A percentile compares a stretch with the other conserved stretches of the same genome.
Evolutionary conservation across 768 basidiomycete species (phyloP).

Genomic region (Holtermanniella nyarrowii): DNA sequence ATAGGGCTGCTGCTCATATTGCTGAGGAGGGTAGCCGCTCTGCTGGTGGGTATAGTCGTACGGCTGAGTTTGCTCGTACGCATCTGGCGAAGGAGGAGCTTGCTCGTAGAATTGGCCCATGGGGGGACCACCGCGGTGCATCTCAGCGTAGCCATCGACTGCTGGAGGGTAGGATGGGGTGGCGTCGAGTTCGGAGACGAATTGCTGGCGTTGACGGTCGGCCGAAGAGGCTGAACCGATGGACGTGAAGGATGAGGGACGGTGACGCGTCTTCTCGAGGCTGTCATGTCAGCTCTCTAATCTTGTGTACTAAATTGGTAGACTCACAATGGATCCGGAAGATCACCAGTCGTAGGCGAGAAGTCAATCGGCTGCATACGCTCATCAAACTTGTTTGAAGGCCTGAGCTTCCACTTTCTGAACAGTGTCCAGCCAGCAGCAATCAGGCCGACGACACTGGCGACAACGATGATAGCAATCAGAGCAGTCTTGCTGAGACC

Average conservation of each 20-base stretch:
- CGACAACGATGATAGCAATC: constrained; percentile 35
- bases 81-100: neutral
- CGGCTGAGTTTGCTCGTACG: neutral
- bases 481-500: constrained; percentile 28
- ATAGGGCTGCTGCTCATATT: neutral
- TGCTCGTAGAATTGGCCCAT: constrained; percentile 6
- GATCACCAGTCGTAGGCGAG: constrained; percentile 22
- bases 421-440: constrained; percentile 31
- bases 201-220: constrained; percentile 27
- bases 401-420: constrained; percentile 35
- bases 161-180: constrained; percentile 6
- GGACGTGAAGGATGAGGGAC: constrained; percentile 5
- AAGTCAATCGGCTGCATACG: constrained; percentile 38
- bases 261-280: constrained; percentile 33
- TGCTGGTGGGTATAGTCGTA: no score
- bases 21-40: neutral
- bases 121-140: constrained; percentile 26
- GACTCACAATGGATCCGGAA: constrained; percentile 28
- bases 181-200: constrained; percentile 31
- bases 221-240: constrained; percentile 23
- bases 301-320: no score
- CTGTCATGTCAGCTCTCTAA: constrained; percentile 7
- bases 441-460: constrained; percentile 25
- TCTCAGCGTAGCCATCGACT: constrained; percentile 29
- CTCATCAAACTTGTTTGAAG: constrained; percentile 30